A percentile compares a stretch with the other conserved stretches of the same genome.
These are phyloP conservation scores for Lipomyces kockii DNA, from an alignment of 805 yeast genomes.

Conservation along the genomic window DNA sequence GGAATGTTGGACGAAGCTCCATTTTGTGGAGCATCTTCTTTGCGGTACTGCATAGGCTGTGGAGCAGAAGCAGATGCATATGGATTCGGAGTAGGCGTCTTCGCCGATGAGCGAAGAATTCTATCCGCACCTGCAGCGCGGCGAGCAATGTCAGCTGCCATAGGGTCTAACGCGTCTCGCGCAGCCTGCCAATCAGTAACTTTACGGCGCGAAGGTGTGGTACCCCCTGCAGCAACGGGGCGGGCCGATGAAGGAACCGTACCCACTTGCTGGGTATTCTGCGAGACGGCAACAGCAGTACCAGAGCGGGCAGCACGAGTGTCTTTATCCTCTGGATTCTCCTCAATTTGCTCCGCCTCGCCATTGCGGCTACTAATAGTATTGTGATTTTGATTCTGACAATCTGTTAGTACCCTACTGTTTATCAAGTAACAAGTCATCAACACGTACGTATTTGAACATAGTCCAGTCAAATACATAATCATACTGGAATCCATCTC, in stretches of 20 bases:
- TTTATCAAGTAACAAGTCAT: no score
- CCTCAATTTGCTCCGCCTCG: constrained; percentile 13
- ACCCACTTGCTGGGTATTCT: constrained; percentile 1
- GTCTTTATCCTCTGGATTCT: constrained; percentile 11
- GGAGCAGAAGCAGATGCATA: constrained; percentile 11
- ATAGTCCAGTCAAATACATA: constrained; percentile 97
- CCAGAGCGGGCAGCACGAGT: constrained; percentile 16
- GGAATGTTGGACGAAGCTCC: constrained; percentile 28
- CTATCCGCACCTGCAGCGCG: constrained; percentile 33
- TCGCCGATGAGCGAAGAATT: constrained; percentile 9
- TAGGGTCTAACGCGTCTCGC: constrained; percentile 27
- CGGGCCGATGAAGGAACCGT: not conserved
- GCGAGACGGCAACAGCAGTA: constrained; percentile 15
- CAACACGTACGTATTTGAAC: constrained; percentile 52
- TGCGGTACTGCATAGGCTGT: constrained; percentile 23
- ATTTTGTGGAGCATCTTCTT: constrained; percentile 15
- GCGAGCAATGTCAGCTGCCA: constrained; percentile 25
- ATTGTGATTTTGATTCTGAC: not conserved
- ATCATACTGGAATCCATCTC: constrained; percentile 89
- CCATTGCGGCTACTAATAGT: constrained; percentile 7
- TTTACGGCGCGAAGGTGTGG: constrained; percentile 34
- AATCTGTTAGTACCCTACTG: not conserved
- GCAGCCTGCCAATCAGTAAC: constrained; percentile 35
- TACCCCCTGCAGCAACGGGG: constrained; percentile 6
- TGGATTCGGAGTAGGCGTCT: constrained; percentile 1